Evolutionary conservation across 441 rosid genomes (phyloP).

Genomic region (Cnidoscolus chayamansa): DNA sequence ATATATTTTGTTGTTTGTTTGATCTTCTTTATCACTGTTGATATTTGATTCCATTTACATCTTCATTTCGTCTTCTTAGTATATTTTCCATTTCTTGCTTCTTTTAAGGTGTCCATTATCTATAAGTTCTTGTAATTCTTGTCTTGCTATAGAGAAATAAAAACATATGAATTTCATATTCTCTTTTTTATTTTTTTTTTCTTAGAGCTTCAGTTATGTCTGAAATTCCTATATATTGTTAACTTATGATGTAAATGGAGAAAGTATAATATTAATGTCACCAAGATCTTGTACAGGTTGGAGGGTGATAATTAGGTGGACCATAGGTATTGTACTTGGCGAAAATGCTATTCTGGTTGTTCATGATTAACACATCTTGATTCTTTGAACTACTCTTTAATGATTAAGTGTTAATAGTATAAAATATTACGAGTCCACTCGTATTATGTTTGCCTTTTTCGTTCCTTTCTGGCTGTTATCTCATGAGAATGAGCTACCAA

Average conservation of each 20-base stretch:
- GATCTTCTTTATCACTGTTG: background rate
- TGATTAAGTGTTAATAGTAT: slow-evolving; percentile 23
- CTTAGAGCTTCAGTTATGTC: too few relatives aligned
- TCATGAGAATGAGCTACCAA: slow-evolving; percentile 9
- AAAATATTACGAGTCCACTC: slow-evolving; percentile 23
- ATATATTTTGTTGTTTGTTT: background rate
- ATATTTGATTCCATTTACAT: slow-evolving; percentile 5
- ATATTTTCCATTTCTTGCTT: background rate
- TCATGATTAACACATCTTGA: slow-evolving; percentile 31
- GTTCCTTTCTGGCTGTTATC: slow-evolving; percentile 14
- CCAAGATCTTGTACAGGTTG: slow-evolving; percentile 22
- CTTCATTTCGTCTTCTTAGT: background rate
- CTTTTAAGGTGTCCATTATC: background rate
- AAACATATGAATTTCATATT: too few relatives aligned
- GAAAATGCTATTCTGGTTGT: slow-evolving; percentile 31
- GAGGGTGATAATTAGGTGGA: slow-evolving; percentile 36
- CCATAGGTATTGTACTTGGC: slow-evolving; percentile 30
- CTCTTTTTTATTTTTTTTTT: too few relatives aligned
- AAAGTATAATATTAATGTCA: slow-evolving; percentile 12
- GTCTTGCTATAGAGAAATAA: too few relatives aligned
- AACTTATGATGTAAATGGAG: slow-evolving; percentile 10
- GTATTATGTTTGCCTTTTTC: slow-evolving; percentile 20
- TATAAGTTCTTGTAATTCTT: too few relatives aligned
- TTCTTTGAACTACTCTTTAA: slow-evolving; percentile 39
- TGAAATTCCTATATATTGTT: background rate